Evolutionary conservation across 163 green algal species (phyloP), one percentile per base, ranked within the genome.

Genomic region (Prototheca cutis): DNA sequence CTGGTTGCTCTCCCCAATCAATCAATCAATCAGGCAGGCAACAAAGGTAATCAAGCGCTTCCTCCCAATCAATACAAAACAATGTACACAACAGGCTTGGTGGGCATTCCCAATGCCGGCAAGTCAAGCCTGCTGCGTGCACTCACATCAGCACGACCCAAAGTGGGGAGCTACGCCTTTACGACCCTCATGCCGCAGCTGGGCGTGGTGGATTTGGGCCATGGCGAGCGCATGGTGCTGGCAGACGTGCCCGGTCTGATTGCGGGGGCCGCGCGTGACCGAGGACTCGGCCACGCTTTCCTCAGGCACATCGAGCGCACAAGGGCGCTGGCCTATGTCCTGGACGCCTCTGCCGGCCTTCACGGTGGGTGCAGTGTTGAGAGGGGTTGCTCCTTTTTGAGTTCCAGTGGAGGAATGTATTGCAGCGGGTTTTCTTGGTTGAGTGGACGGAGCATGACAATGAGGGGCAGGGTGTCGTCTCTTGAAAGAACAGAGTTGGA

Each of bases 91-190:
- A 0, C 42, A 51, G 42, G 42, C 13, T 63, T 95, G 24, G 86
- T 97, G 47, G 90, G 90, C 3, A 59, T 88, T 25, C 90, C 90
- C 5, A 97, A 96, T 60, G 90, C 83, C 0, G 90, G 90, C 24
- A 96, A 97, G 71, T 87, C 76, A 69, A 87, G 72, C 1, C 75
- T 94, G 51, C 75, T 94, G 40, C 48, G 66, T 0, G 82, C 81
- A 8, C 67, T 94, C 5, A 87, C 81, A 1, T 68, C 55, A 4
- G 86, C 84, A 2, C 61, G 63, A 0, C 83, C 86, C 13, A 71
- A 80, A 70, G 85, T 94, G 24, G 88, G 61, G 1, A 53, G 53
- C 30, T 95, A 93, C 57, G 77, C 88, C 23, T 97, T 97, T 76
- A 97, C 90, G 36, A 97, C 90, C 0, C 58, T 94, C 27, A 61